These are phyloP conservation scores for Cyanodermella asteris DNA, from an alignment of 2,329 filamentous ascomycete genomes.

Conservation along the genomic window DNA sequence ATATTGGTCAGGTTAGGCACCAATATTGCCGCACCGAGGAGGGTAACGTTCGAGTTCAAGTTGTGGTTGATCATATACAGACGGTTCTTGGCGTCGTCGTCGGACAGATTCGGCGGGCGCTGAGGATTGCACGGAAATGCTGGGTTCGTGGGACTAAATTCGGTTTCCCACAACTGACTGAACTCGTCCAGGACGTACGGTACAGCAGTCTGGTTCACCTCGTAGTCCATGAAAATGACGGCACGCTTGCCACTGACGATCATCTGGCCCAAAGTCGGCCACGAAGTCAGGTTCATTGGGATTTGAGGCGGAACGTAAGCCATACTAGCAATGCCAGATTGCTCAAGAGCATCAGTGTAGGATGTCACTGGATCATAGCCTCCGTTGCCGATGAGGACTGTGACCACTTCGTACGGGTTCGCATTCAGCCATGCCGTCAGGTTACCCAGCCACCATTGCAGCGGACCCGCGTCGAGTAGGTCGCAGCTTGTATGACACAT, in stretches of 20 bases:
- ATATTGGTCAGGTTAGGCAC: conserved; percentile 50
- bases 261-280: conserved; percentile 64
- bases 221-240: conserved; percentile 68
- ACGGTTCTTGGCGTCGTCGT: conserved; percentile 31
- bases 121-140: conserved; percentile 59
- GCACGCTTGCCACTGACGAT: conserved; percentile 50
- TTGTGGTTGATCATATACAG: conserved; percentile 85
- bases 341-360: conserved; percentile 47
- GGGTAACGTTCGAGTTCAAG: conserved; percentile 48
- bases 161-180: conserved; percentile 74
- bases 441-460: conserved; percentile 46
- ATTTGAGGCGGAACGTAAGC: conserved; percentile 50
- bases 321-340: conserved; percentile 49
- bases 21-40: conserved; percentile 29
- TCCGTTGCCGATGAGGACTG: conserved; percentile 66
- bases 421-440: conserved; percentile 50
- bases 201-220: conserved; percentile 53
- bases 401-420: conserved; percentile 74
- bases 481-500: conserved; percentile 76
- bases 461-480: conserved; percentile 58
- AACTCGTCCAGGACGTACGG: conserved; percentile 82
- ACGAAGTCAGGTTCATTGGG: conserved; percentile 51
- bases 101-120: conserved; percentile 45
- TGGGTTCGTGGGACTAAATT: conserved; percentile 50
- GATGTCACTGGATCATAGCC: conserved; percentile 44